Evolutionary conservation across 176 grass and related monocot genomes (phyloP).

Genomic region (Oryza officinalis): DNA sequence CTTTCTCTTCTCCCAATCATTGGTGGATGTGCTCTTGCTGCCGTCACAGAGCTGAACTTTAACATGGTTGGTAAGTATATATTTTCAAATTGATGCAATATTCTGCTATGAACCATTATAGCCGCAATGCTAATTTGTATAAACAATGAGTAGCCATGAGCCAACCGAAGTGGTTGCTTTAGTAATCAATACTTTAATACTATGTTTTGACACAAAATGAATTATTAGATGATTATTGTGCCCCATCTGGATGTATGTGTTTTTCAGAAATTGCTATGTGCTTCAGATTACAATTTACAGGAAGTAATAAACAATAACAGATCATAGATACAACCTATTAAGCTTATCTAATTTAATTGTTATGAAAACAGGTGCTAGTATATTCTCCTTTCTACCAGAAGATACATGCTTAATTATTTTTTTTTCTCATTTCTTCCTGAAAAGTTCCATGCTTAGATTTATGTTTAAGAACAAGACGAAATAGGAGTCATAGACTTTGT

Average conservation of each 20-base stretch:
- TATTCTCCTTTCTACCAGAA: constrained; percentile 5
- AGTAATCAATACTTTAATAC: neutral
- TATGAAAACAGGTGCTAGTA: neutral
- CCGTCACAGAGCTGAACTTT: constrained; percentile 87
- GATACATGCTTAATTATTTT: neutral
- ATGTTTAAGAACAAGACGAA: neutral
- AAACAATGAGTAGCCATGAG: neutral
- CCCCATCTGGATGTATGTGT: neutral
- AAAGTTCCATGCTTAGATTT: neutral
- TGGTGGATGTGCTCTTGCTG: constrained; percentile 84
- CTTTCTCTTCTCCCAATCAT: constrained; percentile 89
- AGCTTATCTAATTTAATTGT: neutral
- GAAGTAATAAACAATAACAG: neutral
- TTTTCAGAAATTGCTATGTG: constrained; percentile 11
- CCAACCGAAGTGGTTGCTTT: constrained; percentile 20
- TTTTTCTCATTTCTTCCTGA: constrained; percentile 5
- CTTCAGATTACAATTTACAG: constrained; percentile 1
- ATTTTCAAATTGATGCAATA: neutral
- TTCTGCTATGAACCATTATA: neutral
- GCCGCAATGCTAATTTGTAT: neutral
- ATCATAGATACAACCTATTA: neutral
- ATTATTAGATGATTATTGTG: constrained; percentile 9
- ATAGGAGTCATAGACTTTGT: constrained; percentile 18
- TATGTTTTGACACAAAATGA: neutral
- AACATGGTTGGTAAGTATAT: constrained; percentile 81